Conservation (phyloP, 2,329 filamentous ascomycete species). For the Plectosphaerella sp. region DNA sequence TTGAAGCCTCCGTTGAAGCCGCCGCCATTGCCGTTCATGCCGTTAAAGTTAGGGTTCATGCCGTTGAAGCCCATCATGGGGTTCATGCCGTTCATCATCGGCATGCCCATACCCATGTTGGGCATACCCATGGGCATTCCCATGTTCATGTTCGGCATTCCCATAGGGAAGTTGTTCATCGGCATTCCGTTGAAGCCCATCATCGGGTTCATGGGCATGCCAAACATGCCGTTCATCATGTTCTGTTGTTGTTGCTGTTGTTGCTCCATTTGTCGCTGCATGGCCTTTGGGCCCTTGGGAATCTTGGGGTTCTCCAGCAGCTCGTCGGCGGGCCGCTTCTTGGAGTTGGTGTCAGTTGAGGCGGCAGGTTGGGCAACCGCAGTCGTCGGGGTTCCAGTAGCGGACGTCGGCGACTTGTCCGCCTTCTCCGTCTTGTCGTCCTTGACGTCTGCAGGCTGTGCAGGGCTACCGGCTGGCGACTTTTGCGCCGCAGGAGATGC, state of each 20-base stretch:
- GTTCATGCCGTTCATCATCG: constrained; percentile 28
- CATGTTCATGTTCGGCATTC: constrained; percentile 22
- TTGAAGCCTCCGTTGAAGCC: constrained; percentile 18
- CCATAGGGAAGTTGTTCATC: constrained; percentile 25
- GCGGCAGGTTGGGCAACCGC: constrained; percentile 16
- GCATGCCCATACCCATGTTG: constrained; percentile 16
- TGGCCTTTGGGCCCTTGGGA: constrained; percentile 61
- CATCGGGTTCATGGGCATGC: constrained; percentile 24
- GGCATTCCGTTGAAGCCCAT: constrained; percentile 17
- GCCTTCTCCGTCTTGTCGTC: constrained; percentile 13
- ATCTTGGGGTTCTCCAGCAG: constrained; percentile 60
- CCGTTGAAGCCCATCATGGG: constrained; percentile 24
- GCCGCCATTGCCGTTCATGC: constrained; percentile 30
- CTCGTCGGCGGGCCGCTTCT: constrained; percentile 82
- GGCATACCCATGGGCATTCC: constrained; percentile 12
- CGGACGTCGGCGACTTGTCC: constrained; percentile 25
- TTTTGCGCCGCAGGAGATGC: constrained; percentile 22
- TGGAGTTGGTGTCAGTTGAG: constrained; percentile 37
- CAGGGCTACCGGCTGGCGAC: constrained; percentile 16
- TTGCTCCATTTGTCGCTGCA: constrained; percentile 51
- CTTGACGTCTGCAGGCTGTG: constrained; percentile 5
- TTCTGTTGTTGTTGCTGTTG: constrained; percentile 40
- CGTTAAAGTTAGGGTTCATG: constrained; percentile 25
- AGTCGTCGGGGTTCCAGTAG: constrained; percentile 20
- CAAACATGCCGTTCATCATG: constrained; percentile 36